Evolutionary conservation across 148 eudicot species (phyloP).

Genomic region (Bassia scoparia): DNA sequence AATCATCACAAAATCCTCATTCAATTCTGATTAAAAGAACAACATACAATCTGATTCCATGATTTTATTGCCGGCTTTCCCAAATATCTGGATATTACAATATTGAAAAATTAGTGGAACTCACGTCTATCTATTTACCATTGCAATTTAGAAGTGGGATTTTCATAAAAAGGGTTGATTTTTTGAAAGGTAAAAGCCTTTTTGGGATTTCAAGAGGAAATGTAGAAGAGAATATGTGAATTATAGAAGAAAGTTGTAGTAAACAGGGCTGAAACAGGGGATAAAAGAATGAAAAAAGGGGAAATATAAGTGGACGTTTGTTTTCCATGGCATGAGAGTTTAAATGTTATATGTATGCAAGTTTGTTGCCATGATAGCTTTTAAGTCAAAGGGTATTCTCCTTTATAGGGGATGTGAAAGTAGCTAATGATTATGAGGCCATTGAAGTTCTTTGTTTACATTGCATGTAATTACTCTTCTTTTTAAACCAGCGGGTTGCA

Average conservation of each 20-base stretch:
- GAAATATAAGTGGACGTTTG: slow-evolving; percentile 32
- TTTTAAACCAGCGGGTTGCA: slow-evolving; percentile 13
- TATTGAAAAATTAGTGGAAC: too few relatives aligned
- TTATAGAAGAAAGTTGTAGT: slow-evolving; percentile 12
- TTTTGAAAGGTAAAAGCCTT: slow-evolving; percentile 21
- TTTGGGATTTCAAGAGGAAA: slow-evolving; percentile 11
- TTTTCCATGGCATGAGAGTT: slow-evolving; percentile 11
- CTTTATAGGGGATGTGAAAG: slow-evolving; percentile 25
- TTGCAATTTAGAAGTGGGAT: slow-evolving; percentile 15
- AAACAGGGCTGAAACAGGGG: slow-evolving; percentile 19
- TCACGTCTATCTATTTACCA: too few relatives aligned
- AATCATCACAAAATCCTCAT: too few relatives aligned
- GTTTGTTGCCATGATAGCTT: slow-evolving; percentile 24
- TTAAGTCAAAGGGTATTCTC: slow-evolving; percentile 23
- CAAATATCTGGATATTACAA: too few relatives aligned
- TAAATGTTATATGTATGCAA: slow-evolving; percentile 2
- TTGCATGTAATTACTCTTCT: slow-evolving; percentile 10
- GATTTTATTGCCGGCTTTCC: too few relatives aligned
- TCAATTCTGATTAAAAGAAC: too few relatives aligned
- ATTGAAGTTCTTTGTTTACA: slow-evolving; percentile 7
- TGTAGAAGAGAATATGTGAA: slow-evolving; percentile 21
- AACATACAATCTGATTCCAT: too few relatives aligned
- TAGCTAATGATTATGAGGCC: slow-evolving; percentile 23
- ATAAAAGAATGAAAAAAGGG: slow-evolving; percentile 12
- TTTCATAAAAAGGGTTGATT: slow-evolving; percentile 15